Evolutionary conservation across 2,329 filamentous ascomycete genomes (phyloP), one percentile per base, ranked within the genome.

Genomic region (Didymella lethalis): DNA sequence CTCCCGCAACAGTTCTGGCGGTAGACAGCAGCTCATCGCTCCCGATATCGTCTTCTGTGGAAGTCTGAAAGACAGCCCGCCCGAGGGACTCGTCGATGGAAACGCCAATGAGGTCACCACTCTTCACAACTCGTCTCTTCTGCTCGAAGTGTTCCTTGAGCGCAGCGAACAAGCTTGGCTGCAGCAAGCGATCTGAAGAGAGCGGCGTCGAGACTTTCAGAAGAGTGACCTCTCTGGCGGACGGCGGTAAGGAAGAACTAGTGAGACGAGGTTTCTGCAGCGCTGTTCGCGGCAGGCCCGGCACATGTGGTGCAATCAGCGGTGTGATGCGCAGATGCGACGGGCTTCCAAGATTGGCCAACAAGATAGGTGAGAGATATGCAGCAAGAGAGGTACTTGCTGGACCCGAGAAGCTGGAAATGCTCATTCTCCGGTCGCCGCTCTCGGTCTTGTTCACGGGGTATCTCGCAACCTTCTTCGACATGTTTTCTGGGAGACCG

Each of bases 121-220:
- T 88, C 71, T 93, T 93, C 38, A 98, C 86, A 12, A 98, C 85
- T 4, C 95, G 87, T 56, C 90, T 86, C 68, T 90, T 92, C 54
- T 87, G 86, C 64, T 96, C 90, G 75, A 99, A 97, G 73, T 97
- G 90, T 38, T 88, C 87, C 75, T 97, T 97, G 41, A 99, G 78
- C 0, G 92, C 93, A 18, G 91, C 89, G 66, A 98, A 89, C 4
- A 98, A 85, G 4, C 91, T 91, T 7, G 92, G 91, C 72, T 98
- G 93, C 10, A 97, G 85, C 1, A 90, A 85, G 45, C 92, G 85
- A 70, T 98, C 94, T 3, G 91, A 93, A 0, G 93, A 94, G 7
- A 95, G 82, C 0, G 95, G 95, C 0, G 93, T 97, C 11, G 93
- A 89, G 41, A 99, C 87, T 67, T 97, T 95, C 46, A 94, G 85